Evolutionary conservation across 139 green algal species (phyloP).

Genomic region (Diplosphaera chodatii): DNA sequence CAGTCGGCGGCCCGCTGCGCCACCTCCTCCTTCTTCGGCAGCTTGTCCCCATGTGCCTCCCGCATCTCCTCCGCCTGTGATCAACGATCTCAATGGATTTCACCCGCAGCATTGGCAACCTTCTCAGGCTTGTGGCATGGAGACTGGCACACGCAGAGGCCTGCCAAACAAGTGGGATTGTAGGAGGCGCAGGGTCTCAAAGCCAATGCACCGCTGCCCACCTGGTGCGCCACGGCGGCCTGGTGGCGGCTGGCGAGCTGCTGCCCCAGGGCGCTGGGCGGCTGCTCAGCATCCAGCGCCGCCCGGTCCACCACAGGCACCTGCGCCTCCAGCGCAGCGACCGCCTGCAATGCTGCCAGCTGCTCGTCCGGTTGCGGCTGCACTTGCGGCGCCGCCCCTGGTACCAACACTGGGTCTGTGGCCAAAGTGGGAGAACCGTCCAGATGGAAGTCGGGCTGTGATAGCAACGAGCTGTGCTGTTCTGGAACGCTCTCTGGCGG

Average conservation of each 20-base stretch:
- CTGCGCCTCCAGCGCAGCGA: neutral
- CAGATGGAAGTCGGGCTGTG: too few species aligned
- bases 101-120: too few species aligned
- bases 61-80: neutral
- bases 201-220: neutral
- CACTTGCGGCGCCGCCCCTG: neutral
- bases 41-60: neutral
- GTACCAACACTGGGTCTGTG: too few species aligned
- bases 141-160: too few species aligned
- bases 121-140: too few species aligned
- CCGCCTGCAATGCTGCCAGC: neutral
- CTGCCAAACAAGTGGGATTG: too few species aligned
- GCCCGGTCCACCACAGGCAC: neutral
- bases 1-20: constrained; percentile 28
- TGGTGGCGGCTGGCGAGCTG: constrained; percentile 10
- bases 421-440: too few species aligned
- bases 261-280: neutral
- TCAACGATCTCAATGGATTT: neutral
- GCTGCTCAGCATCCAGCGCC: neutral
- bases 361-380: neutral
- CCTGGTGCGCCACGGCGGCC: neutral
- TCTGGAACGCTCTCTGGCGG: neutral
- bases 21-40: neutral
- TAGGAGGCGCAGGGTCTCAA: too few species aligned
- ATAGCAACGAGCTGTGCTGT: neutral